phyloP scores from a whole-genome alignment of 768 basidiomycete species.

The Tephrocybe rancida region DNA sequence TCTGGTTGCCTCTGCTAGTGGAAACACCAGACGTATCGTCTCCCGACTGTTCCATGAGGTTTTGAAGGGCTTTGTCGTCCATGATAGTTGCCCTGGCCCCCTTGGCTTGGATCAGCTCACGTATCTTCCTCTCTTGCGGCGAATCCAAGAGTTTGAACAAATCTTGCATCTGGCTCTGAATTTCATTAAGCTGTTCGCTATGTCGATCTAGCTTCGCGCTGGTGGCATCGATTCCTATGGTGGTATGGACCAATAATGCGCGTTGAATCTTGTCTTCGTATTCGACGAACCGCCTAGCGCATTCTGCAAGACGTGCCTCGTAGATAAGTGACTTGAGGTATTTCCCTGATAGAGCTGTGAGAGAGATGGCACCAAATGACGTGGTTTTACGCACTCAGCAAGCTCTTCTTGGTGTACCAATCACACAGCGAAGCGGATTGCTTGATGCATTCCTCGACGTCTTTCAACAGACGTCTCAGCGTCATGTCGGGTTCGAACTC shows the following conservation, averaged over 20 bases:
- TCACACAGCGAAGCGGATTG: too few species aligned
- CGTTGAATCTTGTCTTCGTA: not conserved
- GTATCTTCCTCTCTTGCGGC: too few species aligned
- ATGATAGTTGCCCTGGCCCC: not conserved
- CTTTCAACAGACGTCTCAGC: too few species aligned
- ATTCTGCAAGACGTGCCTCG: not conserved
- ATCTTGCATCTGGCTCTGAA: not conserved
- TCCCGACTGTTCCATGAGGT: not conserved
- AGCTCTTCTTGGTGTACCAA: too few species aligned
- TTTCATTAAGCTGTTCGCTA: not conserved
- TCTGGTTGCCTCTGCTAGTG: not conserved
- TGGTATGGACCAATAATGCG: not conserved
- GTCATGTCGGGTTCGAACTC: too few species aligned
- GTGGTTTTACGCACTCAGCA: too few species aligned
- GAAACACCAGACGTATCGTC: not conserved
- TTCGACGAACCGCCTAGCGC: not conserved
- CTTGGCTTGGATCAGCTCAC: not conserved
- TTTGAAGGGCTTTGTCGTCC: not conserved
- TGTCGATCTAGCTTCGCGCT: not conserved
- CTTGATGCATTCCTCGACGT: too few species aligned
- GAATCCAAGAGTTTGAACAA: too few species aligned
- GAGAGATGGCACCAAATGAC: too few species aligned
- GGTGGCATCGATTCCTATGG: not conserved
- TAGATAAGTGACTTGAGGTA: not conserved
- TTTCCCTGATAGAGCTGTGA: not conserved